Base-by-base conservation (phyloP, 2,329 filamentous ascomycete species). In the Volutella citrinella region DNA sequence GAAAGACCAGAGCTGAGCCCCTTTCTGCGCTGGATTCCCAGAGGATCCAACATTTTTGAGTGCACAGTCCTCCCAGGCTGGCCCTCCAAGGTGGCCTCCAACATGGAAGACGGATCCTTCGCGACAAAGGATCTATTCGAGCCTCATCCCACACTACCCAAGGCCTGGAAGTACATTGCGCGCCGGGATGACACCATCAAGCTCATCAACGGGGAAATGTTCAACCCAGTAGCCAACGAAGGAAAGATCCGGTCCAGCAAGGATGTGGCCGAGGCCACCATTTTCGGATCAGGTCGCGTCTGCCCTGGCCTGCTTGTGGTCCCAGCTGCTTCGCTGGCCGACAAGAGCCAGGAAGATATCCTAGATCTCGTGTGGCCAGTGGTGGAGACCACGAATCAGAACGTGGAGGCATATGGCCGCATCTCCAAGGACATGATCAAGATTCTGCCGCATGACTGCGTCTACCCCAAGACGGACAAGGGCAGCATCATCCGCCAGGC, bases 191-290 rank as follows among this genome's bases (percentile, higher is more conserved):
- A 75, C 8, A 77, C 77, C 35, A 66, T 84, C 18, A 75, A 74
- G 0, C 63, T 84, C 6, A 60, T 76, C 17, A 84, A 79, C 8
- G 80, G 80, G 6, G 82, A 83, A 61, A 84, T 83, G 49, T 81
- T 84, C 45, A 78, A 83, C 49, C 79, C 80, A 2, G 69, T 72
- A 6, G 72, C 74, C 3, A 54, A 82, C 15, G 80, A 84, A 54
- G 71, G 68, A 12, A 63, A 64, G 1, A 67, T 83, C 7, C 59
- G 65, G 5, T 68, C 66, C 3, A 55, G 53, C 25, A 43, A 54
- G 9, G 37, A 69, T 6, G 45, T 82, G 5, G 50, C 61, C 4
- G 78, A 82, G 38, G 72, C 70, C 0, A 56, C 12, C 9, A 66
- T 84, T 14, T 82, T 84, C 48, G 80, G 80, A 1, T 70, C 71